Percentiles rank a stretch among this genome's conserved stretches.
These are phyloP conservation scores for Friedmanniomyces simplex DNA, from an alignment of 495 filamentous ascomycete genomes.

Conservation along the genomic window DNA sequence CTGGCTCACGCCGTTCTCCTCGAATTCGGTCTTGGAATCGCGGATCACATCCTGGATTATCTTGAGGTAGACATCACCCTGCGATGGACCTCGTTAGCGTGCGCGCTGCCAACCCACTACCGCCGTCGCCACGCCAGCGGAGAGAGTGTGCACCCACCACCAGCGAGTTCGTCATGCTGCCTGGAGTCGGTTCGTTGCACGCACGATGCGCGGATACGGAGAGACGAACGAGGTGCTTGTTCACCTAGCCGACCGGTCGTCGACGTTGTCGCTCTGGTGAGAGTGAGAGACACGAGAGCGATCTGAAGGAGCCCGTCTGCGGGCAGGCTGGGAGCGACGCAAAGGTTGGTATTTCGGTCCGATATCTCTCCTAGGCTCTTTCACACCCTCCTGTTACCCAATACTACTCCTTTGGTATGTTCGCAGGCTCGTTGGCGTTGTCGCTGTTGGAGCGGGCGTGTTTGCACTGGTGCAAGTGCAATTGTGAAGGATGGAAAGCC, in stretches of 20 bases:
- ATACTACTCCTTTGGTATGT: background rate
- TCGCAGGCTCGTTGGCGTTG: background rate
- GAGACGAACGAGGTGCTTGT: too few relatives aligned
- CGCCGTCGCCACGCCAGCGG: background rate
- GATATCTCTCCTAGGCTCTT: background rate
- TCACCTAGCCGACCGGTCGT: background rate
- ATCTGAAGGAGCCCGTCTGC: background rate
- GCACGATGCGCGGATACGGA: too few relatives aligned
- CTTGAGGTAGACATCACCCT: constrained; percentile 75
- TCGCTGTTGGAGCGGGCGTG: background rate
- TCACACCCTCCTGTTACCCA: background rate
- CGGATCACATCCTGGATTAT: constrained; percentile 90
- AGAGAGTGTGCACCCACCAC: constrained; percentile 7
- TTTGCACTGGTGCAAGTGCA: background rate
- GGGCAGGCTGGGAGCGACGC: background rate
- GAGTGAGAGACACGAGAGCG: background rate
- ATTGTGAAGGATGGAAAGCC: background rate
- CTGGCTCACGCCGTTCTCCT: constrained; percentile 87
- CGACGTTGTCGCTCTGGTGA: background rate
- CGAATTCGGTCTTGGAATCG: constrained; percentile 83
- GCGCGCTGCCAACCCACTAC: background rate
- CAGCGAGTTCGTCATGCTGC: constrained; percentile 16
- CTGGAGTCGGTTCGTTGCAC: background rate
- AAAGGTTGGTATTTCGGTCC: background rate
- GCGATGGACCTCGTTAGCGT: constrained; percentile 14